Evolutionary conservation across 1,139 yeast genomes (phyloP), one percentile per base, ranked within the genome.

Genomic region (Nakaseomyces nivariensis): DNA sequence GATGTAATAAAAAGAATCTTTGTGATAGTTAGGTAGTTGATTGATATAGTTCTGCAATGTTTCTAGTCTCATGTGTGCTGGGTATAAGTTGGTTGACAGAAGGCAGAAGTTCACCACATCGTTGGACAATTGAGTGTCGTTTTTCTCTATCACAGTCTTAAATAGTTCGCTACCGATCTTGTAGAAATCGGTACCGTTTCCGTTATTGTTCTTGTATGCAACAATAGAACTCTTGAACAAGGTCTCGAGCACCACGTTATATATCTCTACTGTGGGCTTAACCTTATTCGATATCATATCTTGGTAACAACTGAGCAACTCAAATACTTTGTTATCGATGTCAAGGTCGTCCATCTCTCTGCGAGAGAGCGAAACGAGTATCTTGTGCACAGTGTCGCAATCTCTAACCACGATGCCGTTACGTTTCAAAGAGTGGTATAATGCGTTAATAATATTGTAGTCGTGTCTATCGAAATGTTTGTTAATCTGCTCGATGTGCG

Each of bases 121-220:
- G n/a, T 62, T 54, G 26, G 66, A 59, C 41, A 66, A 64, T 26
- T 62, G 54, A 47, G 47, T 72, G 61, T 43, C 70, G 41, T 64
- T 53, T 32, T 63, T 53, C 49, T 63, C 63, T 40, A 71, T 66
- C 25, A 63, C 57, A 17, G 85, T 77, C 33, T 80, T 63, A 53
- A 81, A 75, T 53, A 84, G 72, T 56, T 82, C 86, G 49, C 78
- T 63, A 0, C 85, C 84, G 51, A 84, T 77, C 61, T 79, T 78
- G 55, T 77, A 75, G 62, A 81, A 83, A 60, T 83, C 88, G 37
- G 59, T 56, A 50, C 81, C 81, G 51, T 76, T 72, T 8, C 53
- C 43, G 48, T 65, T 64, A 38, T 56, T 56, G 26, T 54, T 46
- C 40, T 59, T 58, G 50, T 54, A 55, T 45, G 81, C 78, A 31